Evolutionary conservation across 805 yeast genomes (phyloP), one percentile per base, ranked within the genome.

Genomic region (Groenewaldozyma salmanticensis): DNA sequence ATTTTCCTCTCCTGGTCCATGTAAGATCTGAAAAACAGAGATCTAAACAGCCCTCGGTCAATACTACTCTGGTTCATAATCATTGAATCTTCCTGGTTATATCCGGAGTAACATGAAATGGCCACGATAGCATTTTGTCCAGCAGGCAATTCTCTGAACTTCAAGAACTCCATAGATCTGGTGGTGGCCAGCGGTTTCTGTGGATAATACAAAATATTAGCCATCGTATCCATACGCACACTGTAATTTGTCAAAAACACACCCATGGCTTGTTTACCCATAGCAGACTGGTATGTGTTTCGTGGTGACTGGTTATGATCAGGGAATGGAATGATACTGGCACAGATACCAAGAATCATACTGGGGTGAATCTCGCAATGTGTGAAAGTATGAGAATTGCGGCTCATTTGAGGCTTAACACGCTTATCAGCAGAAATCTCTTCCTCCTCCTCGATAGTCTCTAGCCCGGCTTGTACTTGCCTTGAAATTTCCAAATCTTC

Each of bases 211-310:
- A 92, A 71, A 54, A 92, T 90, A 59, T 92, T 92, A 6, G 98
- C 96, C 98, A 92, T 92, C 1, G 98, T 92, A 65, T 92, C 98
- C 98, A 92, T 92, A 67, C 98, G 84, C 40, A 90, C 95, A 44
- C 81, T 75, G 63, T 90, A 92, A 59, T 92, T 92, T 3, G 98
- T 92, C 55, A 90, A 72, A 64, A 84, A 90, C 6, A 92, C 97
- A 60, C 98, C 98, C 98, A 92, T 92, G 43, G 98, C 98, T 68
- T 92, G 98, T 65, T 86, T 86, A 77, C 95, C 95, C 95, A 84
- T 84, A 58, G 94, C 95, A 72, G 94, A 84, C 64, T 84, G 95
- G 64, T 84, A 84, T 3, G 94, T 84, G 63, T 84, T 84, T 70
- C 95, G 77, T 34, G 95, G 95, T 3, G 94, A 82, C 65, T 84